Evolutionary conservation across 2,329 filamentous ascomycete species (phyloP).

Genomic region (Trichoderma sp.): DNA sequence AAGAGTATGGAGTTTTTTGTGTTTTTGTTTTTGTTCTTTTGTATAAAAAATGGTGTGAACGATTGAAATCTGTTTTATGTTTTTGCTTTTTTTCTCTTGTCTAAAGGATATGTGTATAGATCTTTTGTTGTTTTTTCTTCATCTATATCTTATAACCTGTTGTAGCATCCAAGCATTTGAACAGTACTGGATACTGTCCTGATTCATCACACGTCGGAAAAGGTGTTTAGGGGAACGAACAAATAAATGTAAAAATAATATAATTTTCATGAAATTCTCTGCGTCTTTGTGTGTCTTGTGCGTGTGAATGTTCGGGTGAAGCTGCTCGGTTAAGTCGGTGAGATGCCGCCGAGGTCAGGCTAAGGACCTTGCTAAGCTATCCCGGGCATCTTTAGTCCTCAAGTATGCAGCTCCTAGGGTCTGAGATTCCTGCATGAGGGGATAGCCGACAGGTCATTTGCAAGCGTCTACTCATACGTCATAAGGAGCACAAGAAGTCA

Average conservation of each 20-base stretch:
- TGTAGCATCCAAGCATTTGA: background rate
- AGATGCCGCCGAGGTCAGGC: background rate
- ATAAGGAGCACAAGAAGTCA: background rate
- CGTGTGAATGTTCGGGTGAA: background rate
- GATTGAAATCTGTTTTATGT: background rate
- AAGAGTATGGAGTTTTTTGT: background rate
- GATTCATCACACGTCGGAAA: background rate
- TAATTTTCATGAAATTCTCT: background rate
- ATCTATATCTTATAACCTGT: background rate
- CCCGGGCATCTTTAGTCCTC: background rate
- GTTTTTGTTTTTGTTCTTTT: background rate
- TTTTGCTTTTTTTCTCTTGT: background rate
- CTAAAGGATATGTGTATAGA: background rate
- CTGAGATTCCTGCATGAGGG: conserved; percentile 2
- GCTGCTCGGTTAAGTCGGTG: background rate
- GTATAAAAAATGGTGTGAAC: conserved; percentile 10
- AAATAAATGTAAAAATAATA: conserved; percentile 7
- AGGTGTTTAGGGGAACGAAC: background rate
- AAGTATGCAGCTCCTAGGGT: background rate
- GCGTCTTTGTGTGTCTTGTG: background rate
- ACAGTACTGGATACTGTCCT: background rate
- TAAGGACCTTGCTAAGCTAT: background rate
- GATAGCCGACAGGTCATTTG: conserved; percentile 4
- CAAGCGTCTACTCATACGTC: background rate
- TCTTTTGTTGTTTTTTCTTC: background rate